Percentiles rank a stretch among this genome's conserved stretches.
Evolutionary conservation across 116 monocot genomes (phyloP).

Genomic region (Cymodocea nodosa): DNA sequence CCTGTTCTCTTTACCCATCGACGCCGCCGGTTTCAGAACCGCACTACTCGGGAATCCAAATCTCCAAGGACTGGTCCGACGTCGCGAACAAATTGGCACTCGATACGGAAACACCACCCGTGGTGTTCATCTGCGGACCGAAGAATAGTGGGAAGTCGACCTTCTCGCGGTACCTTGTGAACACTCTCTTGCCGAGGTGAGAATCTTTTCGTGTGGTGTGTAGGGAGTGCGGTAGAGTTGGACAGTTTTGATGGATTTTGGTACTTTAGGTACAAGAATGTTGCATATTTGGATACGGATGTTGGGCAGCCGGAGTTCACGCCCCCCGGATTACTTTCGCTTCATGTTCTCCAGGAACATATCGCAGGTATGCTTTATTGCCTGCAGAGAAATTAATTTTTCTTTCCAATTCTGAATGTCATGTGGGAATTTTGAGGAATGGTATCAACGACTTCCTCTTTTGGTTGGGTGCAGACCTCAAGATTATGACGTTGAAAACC

Average conservation of each 20-base stretch:
- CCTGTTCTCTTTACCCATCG: not conserved
- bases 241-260: not conserved
- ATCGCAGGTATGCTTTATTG: slow-evolving; percentile 18
- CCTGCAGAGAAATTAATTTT: not conserved
- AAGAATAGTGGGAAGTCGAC: slow-evolving; percentile 97
- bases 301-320: slow-evolving; percentile 87
- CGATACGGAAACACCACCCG: slow-evolving; percentile 29
- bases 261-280: slow-evolving; percentile 40
- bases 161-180: slow-evolving; percentile 74
- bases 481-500: slow-evolving; percentile 25
- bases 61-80: slow-evolving; percentile 49
- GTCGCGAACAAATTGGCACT: slow-evolving; percentile 23
- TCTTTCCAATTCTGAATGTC: not conserved
- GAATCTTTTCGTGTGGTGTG: not conserved
- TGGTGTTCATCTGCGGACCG: slow-evolving; percentile 60
- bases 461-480: slow-evolving; percentile 36
- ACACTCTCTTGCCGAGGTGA: slow-evolving; percentile 52
- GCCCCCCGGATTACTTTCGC: slow-evolving; percentile 57
- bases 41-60: slow-evolving; percentile 11
- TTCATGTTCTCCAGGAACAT: slow-evolving; percentile 48
- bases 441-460: not conserved
- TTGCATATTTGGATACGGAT: slow-evolving; percentile 78
- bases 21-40: not conserved
- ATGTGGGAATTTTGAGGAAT: not conserved
- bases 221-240: not conserved